Evolutionary conservation across 2,329 filamentous ascomycete genomes (phyloP), one percentile per base, ranked within the genome.

Genomic region (Penicillium sp.): DNA sequence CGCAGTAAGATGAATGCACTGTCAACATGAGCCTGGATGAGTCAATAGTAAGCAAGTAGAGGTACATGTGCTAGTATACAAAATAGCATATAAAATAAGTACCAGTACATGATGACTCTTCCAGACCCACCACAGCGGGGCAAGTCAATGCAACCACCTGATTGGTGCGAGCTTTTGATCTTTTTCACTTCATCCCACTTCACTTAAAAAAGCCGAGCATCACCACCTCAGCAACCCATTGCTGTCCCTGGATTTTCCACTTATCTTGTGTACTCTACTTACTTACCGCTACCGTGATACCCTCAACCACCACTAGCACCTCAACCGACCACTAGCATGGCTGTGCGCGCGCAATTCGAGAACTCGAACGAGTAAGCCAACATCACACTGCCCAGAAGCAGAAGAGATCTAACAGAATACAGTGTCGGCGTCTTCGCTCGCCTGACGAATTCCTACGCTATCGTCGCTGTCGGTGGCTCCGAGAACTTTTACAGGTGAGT

Each of bases 381-480:
- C 23, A 3, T 24, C 23, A n/a, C n/a, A n/a, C n/a, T 24, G 9
- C 24, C 3, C 24, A 26, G 23, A 24, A 24, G 7, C 24, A 26
- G 24, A 26, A 26, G 7, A 31, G 29, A 40, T 10, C 27, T 20
- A 34, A 34, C 7, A 2, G 2, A 7, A 14, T 43, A 26, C 64
- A 96, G 90, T 76, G 87, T 98, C 68, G 93, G 93, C 69, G 93
- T 97, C 67, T 98, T 98, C 73, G 76, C 90, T 51, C 95, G 89
- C 52, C 86, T 98, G 68, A 98, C 93, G 60, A 98, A 98, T 75
- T 91, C 89, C 50, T 98, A 95, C 73, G 89, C 90, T 61, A 80
- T 98, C 63, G 89, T 96, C 61, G 90, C 91, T 56, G 82, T 95
- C 58, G 93, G 93, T 66, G 90, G 88, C 62, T 95, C 89, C 66